A percentile compares a stretch with the other conserved stretches of the same genome.
These are phyloP conservation scores for Venturia carpophila DNA, from an alignment of 2,329 filamentous ascomycete species.

Conservation along the genomic window DNA sequence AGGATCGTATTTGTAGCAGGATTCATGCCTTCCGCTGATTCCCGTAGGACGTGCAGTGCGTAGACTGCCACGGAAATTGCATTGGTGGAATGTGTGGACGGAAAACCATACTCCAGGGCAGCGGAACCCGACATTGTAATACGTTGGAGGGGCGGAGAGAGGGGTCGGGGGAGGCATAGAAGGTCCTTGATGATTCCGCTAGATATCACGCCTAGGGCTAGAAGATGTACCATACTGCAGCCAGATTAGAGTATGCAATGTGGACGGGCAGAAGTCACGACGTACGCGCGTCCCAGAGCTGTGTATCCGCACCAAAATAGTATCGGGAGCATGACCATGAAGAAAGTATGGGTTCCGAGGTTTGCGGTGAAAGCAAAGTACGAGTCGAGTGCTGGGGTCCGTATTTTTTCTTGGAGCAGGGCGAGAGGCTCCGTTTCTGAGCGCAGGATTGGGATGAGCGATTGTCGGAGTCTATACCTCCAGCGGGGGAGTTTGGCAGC, in stretches of 20 bases:
- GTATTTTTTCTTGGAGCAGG: conserved; percentile 69
- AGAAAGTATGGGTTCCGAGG: conserved; percentile 95
- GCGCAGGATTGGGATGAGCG: conserved; percentile 75
- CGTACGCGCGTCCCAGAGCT: conserved; percentile 77
- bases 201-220: conserved; percentile 57
- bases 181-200: conserved; percentile 94
- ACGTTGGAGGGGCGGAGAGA: conserved; percentile 83
- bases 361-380: conserved; percentile 98
- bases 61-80: conserved; percentile 91
- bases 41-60: conserved; percentile 63
- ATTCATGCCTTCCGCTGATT: conserved; percentile 40
- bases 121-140: conserved; percentile 98
- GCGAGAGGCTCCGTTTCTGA: conserved; percentile 95
- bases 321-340: conserved; percentile 91
- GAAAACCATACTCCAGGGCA: conserved; percentile 93
- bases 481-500: conserved; percentile 75
- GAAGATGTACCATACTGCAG: conserved; percentile 45
- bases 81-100: conserved; percentile 94
- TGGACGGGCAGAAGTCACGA: conserved; percentile 23
- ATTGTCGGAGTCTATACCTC: conserved; percentile 79
- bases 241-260: conserved; percentile 7
- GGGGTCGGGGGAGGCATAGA: conserved; percentile 79
- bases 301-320: conserved; percentile 95
- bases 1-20: conserved; percentile 43
- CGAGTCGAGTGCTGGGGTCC: conserved; percentile 78